Conservation (phyloP, 495 filamentous ascomycete species). For the Talaromyces nanjingensis region DNA sequence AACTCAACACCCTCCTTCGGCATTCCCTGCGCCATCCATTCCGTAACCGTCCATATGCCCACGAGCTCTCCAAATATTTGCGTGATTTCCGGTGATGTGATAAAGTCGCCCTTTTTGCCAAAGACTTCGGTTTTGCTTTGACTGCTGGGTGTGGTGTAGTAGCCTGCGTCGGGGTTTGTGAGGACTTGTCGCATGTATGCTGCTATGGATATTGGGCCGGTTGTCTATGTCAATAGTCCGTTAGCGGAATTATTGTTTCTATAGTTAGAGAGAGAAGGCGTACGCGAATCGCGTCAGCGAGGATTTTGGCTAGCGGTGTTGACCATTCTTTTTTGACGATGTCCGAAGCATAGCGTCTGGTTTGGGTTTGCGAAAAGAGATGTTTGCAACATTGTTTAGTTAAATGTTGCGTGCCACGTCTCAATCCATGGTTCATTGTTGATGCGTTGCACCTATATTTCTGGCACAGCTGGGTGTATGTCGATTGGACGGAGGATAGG, state of each 20-base stretch:
- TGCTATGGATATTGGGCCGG: constrained; percentile 85
- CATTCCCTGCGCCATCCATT: constrained; percentile 88
- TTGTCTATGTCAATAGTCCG: constrained; percentile 42
- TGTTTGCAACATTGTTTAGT: constrained; percentile 20
- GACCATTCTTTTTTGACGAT: constrained; percentile 60
- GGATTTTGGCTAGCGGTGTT: constrained; percentile 78
- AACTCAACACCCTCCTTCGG: constrained; percentile 67
- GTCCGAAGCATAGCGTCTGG: constrained; percentile 30
- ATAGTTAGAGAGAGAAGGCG: constrained; percentile 1
- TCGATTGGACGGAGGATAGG: neutral
- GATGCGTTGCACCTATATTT: neutral
- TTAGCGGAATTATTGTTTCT: neutral
- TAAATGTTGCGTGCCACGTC: constrained; percentile 27
- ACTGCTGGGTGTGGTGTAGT: constrained; percentile 71
- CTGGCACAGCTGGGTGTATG: no score
- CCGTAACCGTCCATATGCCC: constrained; percentile 88
- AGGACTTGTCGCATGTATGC: constrained; percentile 98
- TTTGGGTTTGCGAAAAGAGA: constrained; percentile 10
- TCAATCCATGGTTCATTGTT: constrained; percentile 28
- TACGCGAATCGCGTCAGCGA: constrained; percentile 80
- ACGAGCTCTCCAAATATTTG: constrained; percentile 94
- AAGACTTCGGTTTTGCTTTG: constrained; percentile 68
- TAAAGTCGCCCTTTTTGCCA: constrained; percentile 84
- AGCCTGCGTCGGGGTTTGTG: constrained; percentile 82
- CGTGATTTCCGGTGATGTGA: constrained; percentile 94